Base-by-base conservation (phyloP, 164 flowering plant genomes). In the Annona cherimola region DNA sequence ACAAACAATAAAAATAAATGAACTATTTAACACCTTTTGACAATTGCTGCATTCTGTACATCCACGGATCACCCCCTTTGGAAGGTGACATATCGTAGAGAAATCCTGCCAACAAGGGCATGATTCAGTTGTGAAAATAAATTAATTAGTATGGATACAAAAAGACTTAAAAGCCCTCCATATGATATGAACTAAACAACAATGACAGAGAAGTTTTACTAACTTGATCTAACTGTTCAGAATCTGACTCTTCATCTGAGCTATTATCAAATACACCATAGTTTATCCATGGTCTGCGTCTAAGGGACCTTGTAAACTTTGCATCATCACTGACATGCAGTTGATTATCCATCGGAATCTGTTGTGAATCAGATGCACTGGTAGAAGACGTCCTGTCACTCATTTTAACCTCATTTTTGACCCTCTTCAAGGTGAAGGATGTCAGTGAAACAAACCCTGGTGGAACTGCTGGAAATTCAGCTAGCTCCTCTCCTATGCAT, bases 21-120 rank as follows among this genome's bases (percentile, higher is more conserved):
- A 43, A 59, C 68, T 62, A 61, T 54, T 65, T 69, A 73, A 50
- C 9, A 92, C 99, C 98, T 89, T 96, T 83, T 93, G 98, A 82
- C 99, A 96, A 79, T 80, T 84, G 63, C 41, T 79, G 77, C 98
- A 92, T 18, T 83, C 83, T 73, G 84, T 62, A 78, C 99, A 96
- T 61, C 99, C 99, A 61, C 96, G 94, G 63, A 84, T 77, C 26
- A 92, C 94, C 5, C 98, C 99, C 82, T 86, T 93, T 16, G 96
- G 94, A 65, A 93, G 94, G 45, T 71, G 61, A 66, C 77, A 74
- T 75, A 63, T 80, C 26, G 72, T 45, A 70, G 79, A 50, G 4
- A 67, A 14, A 69, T 80, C 74, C 93, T 92, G 89, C 77, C 77
- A 59, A 60, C 61, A 65, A 66, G n/a, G 39, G 43, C 66, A 71